Base-by-base conservation (phyloP, 2,329 filamentous ascomycete species). In the Fusarium mangiferae region DNA sequence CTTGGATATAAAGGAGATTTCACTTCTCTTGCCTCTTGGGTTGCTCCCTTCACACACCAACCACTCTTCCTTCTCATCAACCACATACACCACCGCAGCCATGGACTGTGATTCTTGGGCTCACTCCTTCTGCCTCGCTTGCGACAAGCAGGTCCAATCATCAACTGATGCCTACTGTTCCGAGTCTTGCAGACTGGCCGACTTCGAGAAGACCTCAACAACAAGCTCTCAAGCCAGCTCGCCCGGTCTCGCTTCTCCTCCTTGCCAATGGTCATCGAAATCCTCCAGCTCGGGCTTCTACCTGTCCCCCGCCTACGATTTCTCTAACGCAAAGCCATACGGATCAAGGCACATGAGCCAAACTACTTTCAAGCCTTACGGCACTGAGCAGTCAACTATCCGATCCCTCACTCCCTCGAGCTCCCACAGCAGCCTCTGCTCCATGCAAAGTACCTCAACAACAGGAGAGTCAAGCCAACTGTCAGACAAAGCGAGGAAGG, bases 91-190 rank as follows among this genome's bases (percentile, higher is more conserved):
- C 58, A 78, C 74, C 75, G 75, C 74, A 74, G 84, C 81, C 75
- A 90, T 89, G 87, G 86, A 87, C 81, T 84, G 85, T 80, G 88
- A 90, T 76, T 83, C 86, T 80, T 98, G 95, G 94, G 93, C 93
- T 78, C 94, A 93, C 83, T 92, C 97, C 84, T 98, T 94, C 89
- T 98, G 95, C 88, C 91, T 98, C 78, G 91, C 93, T 86, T 98
- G 95, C 87, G 95, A 98, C 85, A 92, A 93, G 85, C 83, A 85
- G 78, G 82, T 84, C 56, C 94, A 97, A 85, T 95, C 93, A 69
- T 90, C 93, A 74, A 91, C 91, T 64, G 91, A 91, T 71, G 91
- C 93, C 75, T 98, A 97, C 88, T 98, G 95, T 88, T 97, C 94
- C 52, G 95, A 98, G 85, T 90, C 93, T 36, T 98, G 95, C 88